Percentiles rank a stretch among this genome's conserved stretches.
Evolutionary conservation across 2,329 filamentous ascomycete genomes (phyloP).

Genomic region (Acrocalymma vagum): DNA sequence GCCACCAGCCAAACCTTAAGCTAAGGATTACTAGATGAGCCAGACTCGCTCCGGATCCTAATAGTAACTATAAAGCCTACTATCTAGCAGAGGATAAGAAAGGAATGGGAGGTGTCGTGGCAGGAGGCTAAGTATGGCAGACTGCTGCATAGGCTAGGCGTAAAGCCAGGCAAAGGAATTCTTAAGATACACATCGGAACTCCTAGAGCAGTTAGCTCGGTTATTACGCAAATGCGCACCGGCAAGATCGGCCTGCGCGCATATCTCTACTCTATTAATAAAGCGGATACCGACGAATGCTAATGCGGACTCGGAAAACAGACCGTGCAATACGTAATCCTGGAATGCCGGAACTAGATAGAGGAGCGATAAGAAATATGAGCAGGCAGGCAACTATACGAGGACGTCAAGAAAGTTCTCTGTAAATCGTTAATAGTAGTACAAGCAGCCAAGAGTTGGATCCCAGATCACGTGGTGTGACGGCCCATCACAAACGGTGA

Average conservation of each 20-base stretch:
- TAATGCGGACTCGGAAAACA: constrained; percentile 33
- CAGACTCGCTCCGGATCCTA: constrained; percentile 15
- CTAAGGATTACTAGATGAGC: constrained; percentile 8
- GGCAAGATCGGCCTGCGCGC: constrained; percentile 26
- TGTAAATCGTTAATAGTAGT: constrained; percentile 39
- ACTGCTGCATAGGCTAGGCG: constrained; percentile 15
- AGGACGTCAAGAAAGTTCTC: constrained; percentile 45
- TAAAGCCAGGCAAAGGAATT: constrained; percentile 14
- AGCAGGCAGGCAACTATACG: constrained; percentile 31
- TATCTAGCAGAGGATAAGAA: constrained; percentile 12
- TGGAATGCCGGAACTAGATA: constrained; percentile 38
- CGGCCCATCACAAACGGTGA: too few species aligned
- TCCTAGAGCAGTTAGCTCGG: constrained; percentile 18
- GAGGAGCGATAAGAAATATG: constrained; percentile 34
- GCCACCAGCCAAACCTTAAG: constrained; percentile 21
- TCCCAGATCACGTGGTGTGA: too few species aligned
- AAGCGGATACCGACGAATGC: constrained; percentile 36
- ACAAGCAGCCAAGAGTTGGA: constrained; percentile 39
- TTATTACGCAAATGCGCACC: constrained; percentile 21
- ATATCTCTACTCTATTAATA: constrained; percentile 41
- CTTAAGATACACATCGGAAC: constrained; percentile 21
- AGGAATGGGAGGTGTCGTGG: constrained; percentile 11
- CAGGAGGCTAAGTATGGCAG: constrained; percentile 12
- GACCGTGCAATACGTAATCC: constrained; percentile 39
- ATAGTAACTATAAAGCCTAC: constrained; percentile 8